Base-by-base conservation (phyloP, 257 asterid genomes). In the Ilex asprella region DNA sequence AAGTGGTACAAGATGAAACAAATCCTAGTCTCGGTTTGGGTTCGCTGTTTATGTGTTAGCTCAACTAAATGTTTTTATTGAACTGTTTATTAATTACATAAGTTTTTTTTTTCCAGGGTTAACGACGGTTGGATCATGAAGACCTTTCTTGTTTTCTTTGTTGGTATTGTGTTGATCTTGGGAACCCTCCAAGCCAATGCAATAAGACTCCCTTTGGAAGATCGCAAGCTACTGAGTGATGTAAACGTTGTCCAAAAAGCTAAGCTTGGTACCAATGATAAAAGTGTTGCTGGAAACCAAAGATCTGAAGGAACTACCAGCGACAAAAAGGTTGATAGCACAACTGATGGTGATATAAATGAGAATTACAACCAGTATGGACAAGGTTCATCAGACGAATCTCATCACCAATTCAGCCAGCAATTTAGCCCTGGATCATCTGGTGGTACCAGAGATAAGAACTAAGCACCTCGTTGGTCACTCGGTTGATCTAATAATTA, bases 371-470 rank as follows among this genome's bases (percentile, higher is more conserved):
- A 35, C 2, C 1, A 35, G 0, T 35, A 35, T 1, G 41, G 41
- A 35, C 5, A 35, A 35, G 2, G 41, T 8, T 35, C 41, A 1
- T 4, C 5, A 1, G 62, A 58, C 30, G 39, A 46, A 8, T 4
- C 47, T 14, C 75, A 70, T 31, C 75, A 51, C 60, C 64, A 70
- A 31, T 51, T 63, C 56, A 66, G 66, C 59, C 70, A 64, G 51
- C 70, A 70, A 35, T 8, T 3, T 8, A 4, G 41, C 2, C 41
- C 41, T 35, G 41, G 27, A 21, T 21, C 27, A 21, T n/a, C n/a
- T n/a, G 27, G 27, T 21, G 27, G 27, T 21, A 21, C 27, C 27
- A 21, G 27, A 21, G 27, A 21, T 21, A 21, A 21, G 27, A 21
- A 21, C 27, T 21, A 21, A 21, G 27, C 0, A 21, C 27, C 27